phyloP scores from a whole-genome alignment of 2,329 filamentous ascomycete genomes.

The Arthrinium puccinioides region DNA sequence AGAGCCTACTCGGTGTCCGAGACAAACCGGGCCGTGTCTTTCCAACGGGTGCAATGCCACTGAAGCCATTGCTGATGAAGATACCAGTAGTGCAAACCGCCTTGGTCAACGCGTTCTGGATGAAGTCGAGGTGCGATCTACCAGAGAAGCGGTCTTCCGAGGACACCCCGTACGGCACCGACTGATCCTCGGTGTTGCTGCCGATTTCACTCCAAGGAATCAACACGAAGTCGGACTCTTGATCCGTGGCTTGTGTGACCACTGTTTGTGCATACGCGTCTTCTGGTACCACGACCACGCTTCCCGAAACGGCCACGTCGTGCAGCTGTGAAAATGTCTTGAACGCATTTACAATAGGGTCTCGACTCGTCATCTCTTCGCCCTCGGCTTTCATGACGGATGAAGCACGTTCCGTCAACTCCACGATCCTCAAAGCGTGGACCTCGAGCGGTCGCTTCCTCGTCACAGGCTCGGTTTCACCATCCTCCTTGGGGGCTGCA shows the following conservation, averaged over 20 bases:
- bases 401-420: slow-evolving; percentile 86
- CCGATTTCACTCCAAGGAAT: slow-evolving; percentile 88
- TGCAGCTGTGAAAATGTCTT: slow-evolving; percentile 79
- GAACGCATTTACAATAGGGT: slow-evolving; percentile 89
- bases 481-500: slow-evolving; percentile 16
- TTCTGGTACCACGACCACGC: slow-evolving; percentile 72
- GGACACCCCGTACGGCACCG: slow-evolving; percentile 31
- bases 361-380: slow-evolving; percentile 63
- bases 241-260: slow-evolving; percentile 60
- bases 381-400: slow-evolving; percentile 89
- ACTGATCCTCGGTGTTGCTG: slow-evolving; percentile 59
- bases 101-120: slow-evolving; percentile 57
- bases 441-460: slow-evolving; percentile 54
- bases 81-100: slow-evolving; percentile 65
- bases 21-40: slow-evolving; percentile 24
- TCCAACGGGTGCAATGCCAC: slow-evolving; percentile 26
- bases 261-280: slow-evolving; percentile 74
- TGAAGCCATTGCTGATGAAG: slow-evolving; percentile 62
- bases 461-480: slow-evolving; percentile 13
- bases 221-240: slow-evolving; percentile 66
- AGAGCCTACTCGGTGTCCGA: slow-evolving; percentile 47
- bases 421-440: slow-evolving; percentile 78
- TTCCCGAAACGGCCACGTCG: slow-evolving; percentile 75
- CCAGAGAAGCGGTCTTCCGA: slow-evolving; percentile 53
- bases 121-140: slow-evolving; percentile 63